phyloP scores from a whole-genome alignment of 108 stramenopile genomes.

The Cyclotella distinguenda region DNA sequence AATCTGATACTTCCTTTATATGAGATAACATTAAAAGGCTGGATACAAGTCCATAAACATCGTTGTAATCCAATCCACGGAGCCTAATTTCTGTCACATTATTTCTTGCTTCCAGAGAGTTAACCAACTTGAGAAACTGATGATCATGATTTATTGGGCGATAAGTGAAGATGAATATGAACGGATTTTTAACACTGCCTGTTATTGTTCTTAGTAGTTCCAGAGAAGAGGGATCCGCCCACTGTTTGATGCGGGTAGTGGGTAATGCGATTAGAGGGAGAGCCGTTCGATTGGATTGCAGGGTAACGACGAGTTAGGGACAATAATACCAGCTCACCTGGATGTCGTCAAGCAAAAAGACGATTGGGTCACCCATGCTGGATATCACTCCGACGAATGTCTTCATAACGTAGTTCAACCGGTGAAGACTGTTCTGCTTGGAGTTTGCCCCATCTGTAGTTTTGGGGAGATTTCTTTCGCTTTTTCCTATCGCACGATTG shows the following conservation, averaged over 20 bases:
- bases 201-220: background rate
- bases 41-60: background rate
- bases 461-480: too few species aligned
- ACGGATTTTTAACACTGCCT: slow-evolving; percentile 1
- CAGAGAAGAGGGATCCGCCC: slow-evolving; percentile 5
- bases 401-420: slow-evolving; percentile 7
- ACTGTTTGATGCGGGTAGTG: background rate
- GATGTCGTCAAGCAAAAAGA: slow-evolving; percentile 8
- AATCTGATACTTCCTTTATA: slow-evolving; percentile 1
- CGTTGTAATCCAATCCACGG: background rate
- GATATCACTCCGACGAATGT: background rate
- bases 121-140: slow-evolving; percentile 8
- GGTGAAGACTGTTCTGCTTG: background rate
- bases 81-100: background rate
- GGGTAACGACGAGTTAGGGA: too few species aligned
- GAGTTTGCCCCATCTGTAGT: background rate
- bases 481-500: too few species aligned
- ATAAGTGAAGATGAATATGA: slow-evolving; percentile 22
- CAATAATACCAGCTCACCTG: slow-evolving; percentile 11
- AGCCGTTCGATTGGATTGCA: too few species aligned
- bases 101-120: background rate
- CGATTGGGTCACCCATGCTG: slow-evolving; percentile 2
- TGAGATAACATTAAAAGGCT: too few species aligned
- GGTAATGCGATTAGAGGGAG: background rate
- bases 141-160: slow-evolving; percentile 5